phyloP scores from a whole-genome alignment of 768 basidiomycete species.

The Rickenella mellea region DNA sequence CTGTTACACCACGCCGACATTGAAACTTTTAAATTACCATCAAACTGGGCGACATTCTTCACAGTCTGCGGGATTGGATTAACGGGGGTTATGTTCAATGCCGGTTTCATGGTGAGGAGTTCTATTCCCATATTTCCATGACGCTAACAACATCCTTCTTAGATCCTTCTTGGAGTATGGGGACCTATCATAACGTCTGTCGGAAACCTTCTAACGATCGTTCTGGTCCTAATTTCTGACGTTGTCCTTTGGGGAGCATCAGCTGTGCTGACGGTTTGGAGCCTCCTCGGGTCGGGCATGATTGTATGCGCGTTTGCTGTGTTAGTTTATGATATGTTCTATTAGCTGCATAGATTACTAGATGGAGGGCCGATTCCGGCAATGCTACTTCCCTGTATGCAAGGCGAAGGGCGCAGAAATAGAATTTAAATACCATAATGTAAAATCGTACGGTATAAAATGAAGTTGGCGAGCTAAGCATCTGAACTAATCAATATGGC shows the following conservation, averaged over 20 bases:
- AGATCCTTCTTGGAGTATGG: constrained; percentile 80
- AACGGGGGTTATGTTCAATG: constrained; percentile 72
- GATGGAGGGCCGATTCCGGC: too few relatives aligned
- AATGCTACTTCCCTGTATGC: too few relatives aligned
- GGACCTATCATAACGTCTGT: constrained; percentile 84
- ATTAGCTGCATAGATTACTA: too few relatives aligned
- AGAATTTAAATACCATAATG: too few relatives aligned
- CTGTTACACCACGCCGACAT: constrained; percentile 56
- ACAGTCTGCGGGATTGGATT: constrained; percentile 61
- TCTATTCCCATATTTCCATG: neutral
- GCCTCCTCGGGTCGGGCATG: constrained; percentile 64
- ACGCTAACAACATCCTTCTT: constrained; percentile 3
- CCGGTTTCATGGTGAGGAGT: constrained; percentile 66
- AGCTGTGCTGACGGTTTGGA: constrained; percentile 58
- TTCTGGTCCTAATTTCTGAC: constrained; percentile 78
- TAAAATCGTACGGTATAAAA: too few relatives aligned
- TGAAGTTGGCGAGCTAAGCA: too few relatives aligned
- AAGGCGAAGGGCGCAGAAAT: too few relatives aligned
- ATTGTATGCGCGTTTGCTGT: constrained; percentile 81
- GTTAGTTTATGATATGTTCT: constrained; percentile 62
- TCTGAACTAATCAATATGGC: too few relatives aligned
- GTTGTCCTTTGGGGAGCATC: constrained; percentile 57
- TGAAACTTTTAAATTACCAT: constrained; percentile 62
- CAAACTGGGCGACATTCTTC: constrained; percentile 30
- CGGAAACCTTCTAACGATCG: constrained; percentile 89